phyloP scores from a whole-genome alignment of 2,329 filamentous ascomycete species.

The Coniochaeta hoffmannii region DNA sequence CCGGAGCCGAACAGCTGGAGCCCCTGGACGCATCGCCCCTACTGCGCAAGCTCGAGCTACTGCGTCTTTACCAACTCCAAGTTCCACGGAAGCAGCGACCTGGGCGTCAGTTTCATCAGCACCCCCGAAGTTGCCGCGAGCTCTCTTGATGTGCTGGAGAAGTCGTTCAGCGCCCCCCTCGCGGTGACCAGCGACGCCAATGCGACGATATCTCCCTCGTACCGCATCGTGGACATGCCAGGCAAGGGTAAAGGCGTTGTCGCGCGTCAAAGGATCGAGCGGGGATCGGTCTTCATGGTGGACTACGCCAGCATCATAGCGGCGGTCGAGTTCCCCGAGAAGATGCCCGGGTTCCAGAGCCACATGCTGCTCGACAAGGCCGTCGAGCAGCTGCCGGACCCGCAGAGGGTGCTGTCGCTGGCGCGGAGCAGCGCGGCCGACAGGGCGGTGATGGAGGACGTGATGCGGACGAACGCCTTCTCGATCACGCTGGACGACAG shows the following conservation, averaged over 20 bases:
- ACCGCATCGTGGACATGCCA: slow-evolving; percentile 19
- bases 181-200: slow-evolving; percentile 3
- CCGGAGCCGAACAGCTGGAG: slow-evolving; percentile 5
- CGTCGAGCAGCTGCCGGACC: slow-evolving; percentile 9
- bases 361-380: slow-evolving; percentile 14
- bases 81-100: not conserved
- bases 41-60: slow-evolving; percentile 12
- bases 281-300: slow-evolving; percentile 26
- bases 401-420: slow-evolving; percentile 5
- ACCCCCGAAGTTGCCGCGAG: not conserved
- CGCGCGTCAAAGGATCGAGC: slow-evolving; percentile 22
- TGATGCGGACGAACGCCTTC: slow-evolving; percentile 14
- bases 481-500: slow-evolving; percentile 9
- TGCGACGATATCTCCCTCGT: slow-evolving; percentile 5
- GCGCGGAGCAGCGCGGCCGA: slow-evolving; percentile 5
- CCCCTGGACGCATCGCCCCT: slow-evolving; percentile 19
- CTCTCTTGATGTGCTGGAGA: not conserved
- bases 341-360: slow-evolving; percentile 13
- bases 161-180: not conserved
- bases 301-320: slow-evolving; percentile 23
- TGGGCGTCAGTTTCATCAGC: not conserved
- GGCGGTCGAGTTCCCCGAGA: slow-evolving; percentile 9
- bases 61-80: not conserved
- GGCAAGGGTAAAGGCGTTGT: slow-evolving; percentile 26
- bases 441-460: slow-evolving; percentile 10